Base-by-base conservation (phyloP, 306 rosid species). In the Fragaria vesca region DNA sequence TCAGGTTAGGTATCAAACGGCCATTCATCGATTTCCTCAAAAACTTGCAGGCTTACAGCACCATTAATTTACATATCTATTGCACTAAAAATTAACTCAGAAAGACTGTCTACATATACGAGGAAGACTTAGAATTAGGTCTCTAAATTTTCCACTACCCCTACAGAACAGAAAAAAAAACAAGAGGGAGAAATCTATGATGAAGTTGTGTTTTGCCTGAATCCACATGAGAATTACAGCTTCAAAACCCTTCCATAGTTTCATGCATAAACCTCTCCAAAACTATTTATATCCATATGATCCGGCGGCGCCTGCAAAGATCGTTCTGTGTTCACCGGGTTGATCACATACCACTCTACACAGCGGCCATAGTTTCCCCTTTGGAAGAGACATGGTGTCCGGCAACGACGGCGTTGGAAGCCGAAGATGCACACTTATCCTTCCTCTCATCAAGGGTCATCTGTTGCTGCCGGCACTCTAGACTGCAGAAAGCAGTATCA, bases 381-480 rank as follows among this genome's bases (percentile, higher is more conserved):
- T 82, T 87, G 71, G 83, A 38, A 51, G 87, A 40, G 66, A 81
- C 87, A 77, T 89, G 86, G 26, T 84, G 52, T 9, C 74, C 74
- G 16, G 82, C n/a, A 1, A 30, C 66, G 43, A 20, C 12, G 11
- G 76, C 48, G 12, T 69, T 69, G 68, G 92, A 50, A 7, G 79
- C 17, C 48, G 86, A 47, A 6, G 80, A 38, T 16, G 82, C 79
- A 74, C 90, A 82, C 88, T 91, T 92, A 28, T 87, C 94, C 63
- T 83, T 86, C 74, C 82, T 86, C 86, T 95, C 99, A 43, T 95
- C 99, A 52, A 82, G 84, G 50, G 87, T 93, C 91, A 95, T 95
- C 82, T 90, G 97, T 69, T 93, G 82, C 61, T 95, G 85, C 46
- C 99, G 89, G 83, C 97, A 95, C 83, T 95, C 99, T 72, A 85